These are phyloP conservation scores for Chimonanthus praecox DNA, from an alignment of 164 flowering plant genomes.

Conservation along the genomic window DNA sequence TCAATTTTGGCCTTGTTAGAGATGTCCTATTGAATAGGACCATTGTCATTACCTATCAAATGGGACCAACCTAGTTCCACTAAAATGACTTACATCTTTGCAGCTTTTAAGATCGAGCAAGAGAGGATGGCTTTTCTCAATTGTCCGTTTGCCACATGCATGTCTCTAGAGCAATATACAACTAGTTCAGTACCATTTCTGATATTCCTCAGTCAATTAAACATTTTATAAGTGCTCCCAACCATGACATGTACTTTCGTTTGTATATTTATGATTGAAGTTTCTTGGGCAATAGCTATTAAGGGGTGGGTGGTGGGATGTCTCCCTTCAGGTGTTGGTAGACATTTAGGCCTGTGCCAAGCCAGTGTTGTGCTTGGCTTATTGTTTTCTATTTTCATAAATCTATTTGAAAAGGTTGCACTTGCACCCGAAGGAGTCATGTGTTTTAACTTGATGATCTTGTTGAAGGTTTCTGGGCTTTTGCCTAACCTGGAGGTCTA, in stretches of 20 bases:
- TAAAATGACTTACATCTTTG: too few relatives aligned
- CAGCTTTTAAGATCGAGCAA: too few relatives aligned
- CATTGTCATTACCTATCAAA: too few relatives aligned
- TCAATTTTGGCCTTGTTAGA: too few relatives aligned
- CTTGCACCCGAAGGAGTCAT: conserved; percentile 26
- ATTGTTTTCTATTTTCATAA: conserved; percentile 13
- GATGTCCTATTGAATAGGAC: too few relatives aligned
- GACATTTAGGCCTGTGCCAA: conserved; percentile 14
- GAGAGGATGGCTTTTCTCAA: too few relatives aligned
- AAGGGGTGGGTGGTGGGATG: conserved; percentile 10
- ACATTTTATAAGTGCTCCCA: too few relatives aligned
- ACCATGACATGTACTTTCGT: background rate
- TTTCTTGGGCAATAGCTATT: background rate
- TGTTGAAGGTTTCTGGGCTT: conserved; percentile 70
- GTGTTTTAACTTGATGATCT: conserved; percentile 62
- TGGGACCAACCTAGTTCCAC: too few relatives aligned
- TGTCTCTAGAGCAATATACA: too few relatives aligned
- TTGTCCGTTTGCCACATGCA: too few relatives aligned
- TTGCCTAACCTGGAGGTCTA: conserved; percentile 70
- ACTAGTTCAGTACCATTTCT: too few relatives aligned
- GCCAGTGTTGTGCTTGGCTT: conserved; percentile 26
- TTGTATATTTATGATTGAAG: background rate
- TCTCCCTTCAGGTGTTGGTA: conserved; percentile 3
- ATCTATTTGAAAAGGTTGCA: conserved; percentile 31
- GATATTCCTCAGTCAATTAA: too few relatives aligned